Conservation (phyloP, 768 basidiomycete genomes). For the Lactifluus volemus region DNA sequence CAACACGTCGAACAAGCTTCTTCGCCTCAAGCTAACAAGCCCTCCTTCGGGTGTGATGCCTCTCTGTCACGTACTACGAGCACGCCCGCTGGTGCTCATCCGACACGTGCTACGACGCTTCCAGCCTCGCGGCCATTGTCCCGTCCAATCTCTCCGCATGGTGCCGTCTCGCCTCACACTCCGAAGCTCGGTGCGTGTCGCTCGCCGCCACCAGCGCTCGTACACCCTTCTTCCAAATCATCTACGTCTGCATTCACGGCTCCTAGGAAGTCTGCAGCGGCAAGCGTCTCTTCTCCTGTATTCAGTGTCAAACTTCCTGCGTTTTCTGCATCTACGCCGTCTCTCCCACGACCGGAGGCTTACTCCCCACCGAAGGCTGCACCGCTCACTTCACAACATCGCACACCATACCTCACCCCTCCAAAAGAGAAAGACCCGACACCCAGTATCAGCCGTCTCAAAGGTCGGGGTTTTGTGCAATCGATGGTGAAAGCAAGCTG, state of each 20-base stretch:
- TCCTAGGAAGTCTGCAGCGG: conserved; percentile 23
- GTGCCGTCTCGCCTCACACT: background rate
- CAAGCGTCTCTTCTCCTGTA: conserved; percentile 25
- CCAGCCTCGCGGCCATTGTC: background rate
- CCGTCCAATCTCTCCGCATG: background rate
- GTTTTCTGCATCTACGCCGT: conserved; percentile 21
- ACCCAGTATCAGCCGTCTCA: conserved; percentile 72
- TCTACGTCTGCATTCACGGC: conserved; percentile 15
- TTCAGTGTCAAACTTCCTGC: conserved; percentile 19
- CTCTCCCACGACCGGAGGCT: conserved; percentile 46
- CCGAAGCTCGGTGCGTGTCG: background rate
- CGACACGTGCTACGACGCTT: background rate
- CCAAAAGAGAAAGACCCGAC: conserved; percentile 60
- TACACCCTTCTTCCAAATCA: conserved; percentile 16
- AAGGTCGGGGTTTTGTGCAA: conserved; percentile 82
- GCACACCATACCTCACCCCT: conserved; percentile 48
- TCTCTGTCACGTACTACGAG: conserved; percentile 17
- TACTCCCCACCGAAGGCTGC: conserved; percentile 39
- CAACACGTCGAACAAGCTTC: conserved; percentile 13
- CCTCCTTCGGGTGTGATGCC: background rate
- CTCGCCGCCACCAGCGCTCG: background rate
- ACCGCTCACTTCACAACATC: conserved; percentile 38
- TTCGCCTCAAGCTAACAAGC: background rate
- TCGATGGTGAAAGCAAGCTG: conserved; percentile 68
- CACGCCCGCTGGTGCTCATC: conserved; percentile 20